These are phyloP conservation scores for Tilletia setariae DNA, from an alignment of 1,284 basidiomycete species.

Conservation along the genomic window DNA sequence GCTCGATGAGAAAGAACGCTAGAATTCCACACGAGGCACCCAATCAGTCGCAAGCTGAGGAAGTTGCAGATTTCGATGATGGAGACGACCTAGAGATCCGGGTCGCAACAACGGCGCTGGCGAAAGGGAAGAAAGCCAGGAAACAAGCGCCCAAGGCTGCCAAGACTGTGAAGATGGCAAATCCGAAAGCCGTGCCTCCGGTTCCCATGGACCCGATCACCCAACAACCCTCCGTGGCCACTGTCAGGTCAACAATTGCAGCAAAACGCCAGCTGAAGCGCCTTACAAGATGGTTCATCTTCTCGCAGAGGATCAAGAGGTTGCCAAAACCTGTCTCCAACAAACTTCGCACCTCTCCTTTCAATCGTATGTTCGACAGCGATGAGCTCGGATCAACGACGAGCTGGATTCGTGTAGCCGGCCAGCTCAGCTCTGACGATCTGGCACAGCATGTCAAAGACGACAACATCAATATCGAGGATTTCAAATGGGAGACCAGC, in stretches of 20 bases:
- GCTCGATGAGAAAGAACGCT: too few relatives aligned
- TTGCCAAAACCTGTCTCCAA: background rate
- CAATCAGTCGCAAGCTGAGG: background rate
- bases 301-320: conserved; percentile 5
- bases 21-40: too few relatives aligned
- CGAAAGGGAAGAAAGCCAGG: background rate
- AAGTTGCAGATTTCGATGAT: background rate
- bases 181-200: background rate
- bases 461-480: background rate
- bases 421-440: background rate
- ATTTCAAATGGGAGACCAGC: conserved; percentile 5
- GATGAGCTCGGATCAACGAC: background rate
- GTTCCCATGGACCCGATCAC: background rate
- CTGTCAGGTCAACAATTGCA: background rate
- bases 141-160: background rate
- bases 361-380: conserved; percentile 5
- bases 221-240: background rate
- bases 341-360: background rate
- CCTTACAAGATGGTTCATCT: background rate
- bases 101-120: background rate
- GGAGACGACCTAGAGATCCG: background rate
- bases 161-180: background rate
- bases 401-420: conserved; percentile 3
- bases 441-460: background rate
- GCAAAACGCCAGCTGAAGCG: background rate